Base-by-base conservation (phyloP, 345 rosid genomes). In the Streptanthus diversifolius region DNA sequence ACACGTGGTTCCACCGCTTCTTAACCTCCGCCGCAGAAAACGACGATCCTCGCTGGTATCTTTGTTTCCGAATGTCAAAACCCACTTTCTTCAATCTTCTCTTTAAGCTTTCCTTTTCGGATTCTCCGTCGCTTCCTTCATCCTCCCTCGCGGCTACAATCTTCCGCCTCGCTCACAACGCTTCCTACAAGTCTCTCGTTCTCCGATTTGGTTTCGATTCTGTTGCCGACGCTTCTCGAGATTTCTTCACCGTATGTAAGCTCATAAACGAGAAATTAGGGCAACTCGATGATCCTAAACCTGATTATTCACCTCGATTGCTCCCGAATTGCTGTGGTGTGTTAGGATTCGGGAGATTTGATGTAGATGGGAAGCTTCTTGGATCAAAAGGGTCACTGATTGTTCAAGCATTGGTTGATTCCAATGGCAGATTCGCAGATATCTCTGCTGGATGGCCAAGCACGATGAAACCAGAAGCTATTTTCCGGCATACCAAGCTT, bases 401-500 rank as follows among this genome's bases (percentile, higher is more conserved):
- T 32, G 92, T 89, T 73, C 98, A 92, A 70, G 98, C 92, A 22
- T 69, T 92, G 79, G 87, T 89, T 53, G 93, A 89, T 71, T 82
- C 88, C 27, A 80, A 75, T 25, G 90, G 92, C 8, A 85, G 85
- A 39, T 88, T 92, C 77, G 41, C 76, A 17, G 90, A 92, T 80
- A 83, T 92, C 76, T 92, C 98, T 1, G 89, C 92, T 21, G 96
- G 96, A 5, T 89, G 98, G 98, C 93, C 89, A 5, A 56, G 80
- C 29, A 74, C 80, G 0, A 80, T 89, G 81, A 82, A 76, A 41
- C 83, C 85, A 0, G 79, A 79, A 40, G 71, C 85, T 0, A 85
- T 89, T 72, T 64, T 89, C 37, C 72, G 66, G 25, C 84, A 87
- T 56, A 84, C 84, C 0, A 85, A 77, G 79, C 79, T 91, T 54